Percentiles rank a stretch among this genome's conserved stretches.
phyloP scores from a whole-genome alignment of 345 rosid species.

The Excoecaria cochinchinensis region DNA sequence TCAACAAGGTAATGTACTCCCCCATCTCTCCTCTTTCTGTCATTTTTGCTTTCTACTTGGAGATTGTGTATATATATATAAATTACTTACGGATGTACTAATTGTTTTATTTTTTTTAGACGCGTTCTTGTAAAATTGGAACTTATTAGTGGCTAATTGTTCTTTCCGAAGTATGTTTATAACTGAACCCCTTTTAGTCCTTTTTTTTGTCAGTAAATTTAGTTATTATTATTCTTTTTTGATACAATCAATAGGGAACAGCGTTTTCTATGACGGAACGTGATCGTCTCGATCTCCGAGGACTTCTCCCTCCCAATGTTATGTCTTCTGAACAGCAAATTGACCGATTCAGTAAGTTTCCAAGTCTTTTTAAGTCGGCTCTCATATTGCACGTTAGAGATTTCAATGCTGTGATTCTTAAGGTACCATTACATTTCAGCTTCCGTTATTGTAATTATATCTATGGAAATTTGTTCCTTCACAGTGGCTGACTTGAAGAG shows the following conservation, averaged over 20 bases:
- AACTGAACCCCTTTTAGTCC: neutral
- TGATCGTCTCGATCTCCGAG: constrained; percentile 93
- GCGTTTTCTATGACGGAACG: constrained; percentile 95
- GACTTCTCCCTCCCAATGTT: constrained; percentile 89
- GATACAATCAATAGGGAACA: constrained; percentile 54
- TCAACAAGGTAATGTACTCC: constrained; percentile 63
- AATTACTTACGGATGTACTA: neutral
- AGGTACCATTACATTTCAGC: neutral
- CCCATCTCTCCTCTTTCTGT: neutral
- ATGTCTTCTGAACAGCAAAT: constrained; percentile 89
- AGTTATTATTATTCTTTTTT: too few species aligned
- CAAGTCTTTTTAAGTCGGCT: neutral
- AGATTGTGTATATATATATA: neutral
- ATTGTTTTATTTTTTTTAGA: neutral
- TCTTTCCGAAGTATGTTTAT: neutral
- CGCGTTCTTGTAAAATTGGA: neutral
- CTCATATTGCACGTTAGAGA: neutral
- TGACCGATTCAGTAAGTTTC: constrained; percentile 74
- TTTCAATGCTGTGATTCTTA: neutral
- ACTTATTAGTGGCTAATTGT: neutral
- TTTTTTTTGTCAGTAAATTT: too few species aligned
- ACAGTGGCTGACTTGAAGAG: constrained; percentile 93
- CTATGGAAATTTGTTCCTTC: constrained; percentile 13
- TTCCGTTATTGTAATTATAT: neutral
- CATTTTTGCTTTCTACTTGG: neutral